Base-by-base conservation (phyloP, 2,329 filamentous ascomycete genomes). In the Basipetospora chlamydospora region DNA sequence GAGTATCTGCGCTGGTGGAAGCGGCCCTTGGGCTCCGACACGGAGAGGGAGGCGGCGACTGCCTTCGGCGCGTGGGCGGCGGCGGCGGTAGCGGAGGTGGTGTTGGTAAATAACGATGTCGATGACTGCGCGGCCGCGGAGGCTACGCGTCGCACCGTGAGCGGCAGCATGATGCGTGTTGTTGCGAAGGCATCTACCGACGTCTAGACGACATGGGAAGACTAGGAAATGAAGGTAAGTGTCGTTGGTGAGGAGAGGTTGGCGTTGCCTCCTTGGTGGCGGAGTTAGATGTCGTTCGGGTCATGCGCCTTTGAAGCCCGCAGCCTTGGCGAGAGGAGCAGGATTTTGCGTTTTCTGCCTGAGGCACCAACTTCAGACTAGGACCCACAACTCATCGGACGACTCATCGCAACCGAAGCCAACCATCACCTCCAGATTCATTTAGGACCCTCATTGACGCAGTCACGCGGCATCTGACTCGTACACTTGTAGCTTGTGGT, bases 1-100 rank as follows among this genome's bases (percentile, higher is more conserved):
- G 71, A 75, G 47, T 62, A 72, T 44, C 70, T 61, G 47, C 67
- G 60, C 55, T 71, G 69, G 46, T 67, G 66, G 42, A 54, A 47
- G 37, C 35, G 39, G 3, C 35, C 38, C 23, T 31, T 37, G n/a
- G 38, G 28, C 25, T 35, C 23, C 7, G 33, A 33, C 8, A 56
- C 47, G 38, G 48, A 42, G 45, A 57, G 41, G 39, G 56, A 45
- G 35, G 50, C 49, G 39, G 56, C 49, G 34, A 54, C 49, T 31
- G 55, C 51, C 47, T 60, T 61, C 43, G 64, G 46, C 37, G 55
- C 55, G 30, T 59, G 48, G 32, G 60, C 22, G 45, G 56, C 52
- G 41, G 69, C 47, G 40, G 58, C 6, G 22, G 22, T 11, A 23
- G 22, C 22, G 22, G 22, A 6, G 11, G 22, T 53, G 34, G 64